A percentile compares a stretch with the other conserved stretches of the same genome.
phyloP scores from a whole-genome alignment of 116 monocot species.

The Posidonia oceanica region DNA sequence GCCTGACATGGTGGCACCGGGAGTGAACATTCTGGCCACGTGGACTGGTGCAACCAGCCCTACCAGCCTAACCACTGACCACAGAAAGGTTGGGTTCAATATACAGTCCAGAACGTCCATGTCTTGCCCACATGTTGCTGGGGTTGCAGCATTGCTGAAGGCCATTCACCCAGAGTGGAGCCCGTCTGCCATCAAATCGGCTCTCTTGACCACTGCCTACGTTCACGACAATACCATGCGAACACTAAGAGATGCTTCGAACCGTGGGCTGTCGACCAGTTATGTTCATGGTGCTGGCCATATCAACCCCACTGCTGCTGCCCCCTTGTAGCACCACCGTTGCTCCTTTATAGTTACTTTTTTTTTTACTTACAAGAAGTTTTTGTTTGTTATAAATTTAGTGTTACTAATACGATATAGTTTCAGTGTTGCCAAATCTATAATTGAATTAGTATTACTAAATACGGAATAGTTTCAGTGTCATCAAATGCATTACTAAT shows the following conservation, averaged over 20 bases:
- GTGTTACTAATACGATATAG: no score
- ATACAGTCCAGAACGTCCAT: conserved; percentile 88
- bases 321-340: no score
- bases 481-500: no score
- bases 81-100: conserved; percentile 57
- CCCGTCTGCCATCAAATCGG: conserved; percentile 68
- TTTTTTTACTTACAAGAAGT: no score
- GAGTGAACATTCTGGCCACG: conserved; percentile 88
- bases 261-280: no score
- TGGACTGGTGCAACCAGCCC: conserved; percentile 4
- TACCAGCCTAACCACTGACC: conserved; percentile 17
- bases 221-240: conserved; percentile 55
- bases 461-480: no score
- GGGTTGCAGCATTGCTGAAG: no score
- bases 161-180: conserved; percentile 87
- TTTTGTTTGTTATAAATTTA: no score
- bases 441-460: no score
- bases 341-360: no score
- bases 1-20: conserved; percentile 78
- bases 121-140: conserved; percentile 87
- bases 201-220: conserved; percentile 89
- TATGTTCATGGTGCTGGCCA: conserved; percentile 27
- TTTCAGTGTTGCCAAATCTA: no score
- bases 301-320: conserved; percentile 57
- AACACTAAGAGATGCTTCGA: conserved; percentile 11